Percentiles rank a stretch among this genome's conserved stretches.
phyloP scores from a whole-genome alignment of 148 eudicot genomes.

The Linanthus parryae region DNA sequence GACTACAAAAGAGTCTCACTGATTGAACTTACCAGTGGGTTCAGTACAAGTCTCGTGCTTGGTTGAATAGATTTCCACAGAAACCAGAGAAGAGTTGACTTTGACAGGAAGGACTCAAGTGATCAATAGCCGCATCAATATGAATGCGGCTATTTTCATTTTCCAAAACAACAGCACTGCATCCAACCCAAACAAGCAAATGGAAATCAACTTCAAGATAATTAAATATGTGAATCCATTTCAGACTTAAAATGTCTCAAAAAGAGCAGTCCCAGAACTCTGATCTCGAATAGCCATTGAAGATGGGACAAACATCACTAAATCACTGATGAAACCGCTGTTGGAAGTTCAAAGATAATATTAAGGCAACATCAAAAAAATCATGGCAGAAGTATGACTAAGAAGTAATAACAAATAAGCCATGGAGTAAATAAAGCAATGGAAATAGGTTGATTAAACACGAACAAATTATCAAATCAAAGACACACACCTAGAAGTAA shows the following conservation, averaged over 20 bases:
- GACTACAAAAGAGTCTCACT: too few relatives aligned
- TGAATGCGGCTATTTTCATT: conserved; percentile 67
- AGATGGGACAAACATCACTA: conserved; percentile 74
- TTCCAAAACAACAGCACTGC: conserved; percentile 80
- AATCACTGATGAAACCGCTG: conserved; percentile 90
- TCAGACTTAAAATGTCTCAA: conserved; percentile 35
- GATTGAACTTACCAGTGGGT: conserved; percentile 86
- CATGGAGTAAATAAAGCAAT: too few relatives aligned
- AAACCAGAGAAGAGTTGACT: conserved; percentile 69
- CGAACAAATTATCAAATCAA: too few relatives aligned
- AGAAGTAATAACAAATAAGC: too few relatives aligned
- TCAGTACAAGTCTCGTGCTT: conserved; percentile 90
- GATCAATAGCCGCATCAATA: conserved; percentile 95
- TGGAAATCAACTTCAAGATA: neutral
- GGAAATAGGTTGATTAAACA: too few relatives aligned
- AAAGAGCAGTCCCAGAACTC: conserved; percentile 80
- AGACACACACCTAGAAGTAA: too few relatives aligned
- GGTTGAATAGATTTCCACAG: conserved; percentile 71
- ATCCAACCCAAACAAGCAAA: neutral
- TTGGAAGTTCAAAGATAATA: too few relatives aligned
- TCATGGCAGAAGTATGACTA: too few relatives aligned
- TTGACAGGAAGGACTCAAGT: conserved; percentile 85
- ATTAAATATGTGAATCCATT: neutral
- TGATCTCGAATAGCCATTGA: conserved; percentile 68
- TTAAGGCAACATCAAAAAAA: too few relatives aligned